These are phyloP conservation scores for Phytophthora meadii DNA, from an alignment of 352 stramenopile genomes.

Conservation along the genomic window DNA sequence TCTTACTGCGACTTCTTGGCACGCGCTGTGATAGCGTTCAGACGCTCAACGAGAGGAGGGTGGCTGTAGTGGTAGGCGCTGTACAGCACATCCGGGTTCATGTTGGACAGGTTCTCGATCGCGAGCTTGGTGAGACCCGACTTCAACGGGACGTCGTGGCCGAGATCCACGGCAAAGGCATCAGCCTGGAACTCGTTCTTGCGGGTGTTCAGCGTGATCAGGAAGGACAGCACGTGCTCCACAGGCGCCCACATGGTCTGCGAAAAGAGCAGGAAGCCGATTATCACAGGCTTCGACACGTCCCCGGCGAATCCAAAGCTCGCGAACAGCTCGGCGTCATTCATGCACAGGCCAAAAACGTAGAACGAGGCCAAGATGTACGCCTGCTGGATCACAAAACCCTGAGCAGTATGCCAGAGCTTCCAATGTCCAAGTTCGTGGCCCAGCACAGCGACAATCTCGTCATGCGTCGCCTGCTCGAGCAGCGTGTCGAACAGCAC, in stretches of 20 bases:
- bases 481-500: constrained; percentile 98
- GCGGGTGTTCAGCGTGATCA: constrained; percentile 82
- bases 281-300: constrained; percentile 65
- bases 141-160: constrained; percentile 91
- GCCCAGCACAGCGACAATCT: constrained; percentile 96
- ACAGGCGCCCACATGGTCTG: constrained; percentile 83
- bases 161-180: constrained; percentile 94
- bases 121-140: constrained; percentile 97
- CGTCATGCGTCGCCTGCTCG: constrained; percentile 91
- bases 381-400: constrained; percentile 94
- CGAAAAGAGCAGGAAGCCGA: constrained; percentile 88
- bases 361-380: constrained; percentile 80
- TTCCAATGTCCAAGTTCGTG: constrained; percentile 98
- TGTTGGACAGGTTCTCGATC: constrained; percentile 97
- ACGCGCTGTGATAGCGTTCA: constrained; percentile 90
- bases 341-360: constrained; percentile 86
- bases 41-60: constrained; percentile 95
- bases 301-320: constrained; percentile 77
- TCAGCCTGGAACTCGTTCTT: constrained; percentile 92
- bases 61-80: constrained; percentile 98
- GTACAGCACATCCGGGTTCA: constrained; percentile 96
- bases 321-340: constrained; percentile 74
- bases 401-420: constrained; percentile 94
- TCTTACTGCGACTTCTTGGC: constrained; percentile 69
- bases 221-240: constrained; percentile 78